A percentile compares a stretch with the other conserved stretches of the same genome.
These are phyloP conservation scores for Leptodontidium sp. DNA, from an alignment of 2,329 filamentous ascomycete genomes.

Conservation along the genomic window DNA sequence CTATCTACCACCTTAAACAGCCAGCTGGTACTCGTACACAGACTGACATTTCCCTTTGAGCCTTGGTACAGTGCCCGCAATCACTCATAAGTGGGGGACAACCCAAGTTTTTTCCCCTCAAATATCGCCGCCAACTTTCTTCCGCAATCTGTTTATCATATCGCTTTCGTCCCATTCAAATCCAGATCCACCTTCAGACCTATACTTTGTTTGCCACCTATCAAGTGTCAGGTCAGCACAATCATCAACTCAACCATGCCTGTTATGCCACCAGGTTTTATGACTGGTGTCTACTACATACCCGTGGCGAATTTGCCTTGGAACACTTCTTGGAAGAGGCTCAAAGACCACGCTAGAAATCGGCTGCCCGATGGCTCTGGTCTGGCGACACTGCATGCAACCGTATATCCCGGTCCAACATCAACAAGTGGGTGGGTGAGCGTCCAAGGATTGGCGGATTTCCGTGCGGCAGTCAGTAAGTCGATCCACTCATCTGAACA, in stretches of 20 bases:
- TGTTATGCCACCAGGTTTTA: conserved; percentile 30
- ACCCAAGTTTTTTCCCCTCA: no score
- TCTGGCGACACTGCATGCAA: conserved; percentile 38
- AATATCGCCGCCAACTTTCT: no score
- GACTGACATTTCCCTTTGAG: no score
- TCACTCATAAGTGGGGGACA: conserved; percentile 2
- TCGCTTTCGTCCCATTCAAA: no score
- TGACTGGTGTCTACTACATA: conserved; percentile 37
- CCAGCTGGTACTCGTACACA: no score
- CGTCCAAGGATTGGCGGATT: conserved; percentile 37
- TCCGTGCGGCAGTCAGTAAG: conserved; percentile 37
- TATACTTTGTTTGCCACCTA: no score
- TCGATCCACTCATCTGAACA: not conserved
- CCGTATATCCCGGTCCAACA: conserved; percentile 39
- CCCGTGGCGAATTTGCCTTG: conserved; percentile 35
- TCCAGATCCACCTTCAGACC: no score
- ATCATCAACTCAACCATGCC: conserved; percentile 16
- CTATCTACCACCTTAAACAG: no score
- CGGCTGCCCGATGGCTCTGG: conserved; percentile 29
- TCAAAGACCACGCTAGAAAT: conserved; percentile 42
- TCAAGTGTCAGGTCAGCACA: not conserved
- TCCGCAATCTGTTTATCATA: no score
- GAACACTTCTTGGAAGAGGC: conserved; percentile 39
- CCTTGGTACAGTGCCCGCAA: not conserved
- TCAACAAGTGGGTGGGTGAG: conserved; percentile 37